phyloP scores from a whole-genome alignment of 2,329 filamentous ascomycete genomes.

The Apiospora sp. region DNA sequence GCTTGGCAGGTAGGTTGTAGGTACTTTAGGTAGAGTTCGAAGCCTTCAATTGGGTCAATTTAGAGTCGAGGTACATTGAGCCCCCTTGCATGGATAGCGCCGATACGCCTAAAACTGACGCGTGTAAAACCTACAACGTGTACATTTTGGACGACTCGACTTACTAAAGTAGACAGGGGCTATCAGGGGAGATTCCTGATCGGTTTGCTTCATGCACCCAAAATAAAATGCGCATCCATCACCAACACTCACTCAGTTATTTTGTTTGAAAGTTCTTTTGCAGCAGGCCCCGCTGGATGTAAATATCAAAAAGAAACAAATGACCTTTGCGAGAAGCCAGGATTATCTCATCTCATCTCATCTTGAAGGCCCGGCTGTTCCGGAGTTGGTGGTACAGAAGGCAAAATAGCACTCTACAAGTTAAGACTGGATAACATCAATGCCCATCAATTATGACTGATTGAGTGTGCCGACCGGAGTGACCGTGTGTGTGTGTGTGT shows the following conservation, averaged over 20 bases:
- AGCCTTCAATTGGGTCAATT: not conserved
- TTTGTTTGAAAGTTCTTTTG: not conserved
- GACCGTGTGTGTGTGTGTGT: not conserved
- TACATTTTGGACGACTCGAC: not conserved
- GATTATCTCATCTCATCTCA: not conserved
- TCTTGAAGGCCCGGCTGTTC: not conserved
- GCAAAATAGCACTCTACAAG: not conserved
- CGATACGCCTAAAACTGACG: conserved; percentile 1
- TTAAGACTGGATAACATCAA: not conserved
- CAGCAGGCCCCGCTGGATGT: not conserved
- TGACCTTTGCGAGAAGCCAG: not conserved
- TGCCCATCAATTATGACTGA: not conserved
- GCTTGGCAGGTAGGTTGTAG: not conserved
- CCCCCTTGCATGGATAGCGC: conserved; percentile 6
- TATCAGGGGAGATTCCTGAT: not conserved
- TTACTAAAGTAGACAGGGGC: not conserved
- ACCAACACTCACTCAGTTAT: not conserved
- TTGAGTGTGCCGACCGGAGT: not conserved
- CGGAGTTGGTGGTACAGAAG: not conserved
- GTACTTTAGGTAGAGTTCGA: not conserved
- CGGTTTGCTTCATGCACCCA: not conserved
- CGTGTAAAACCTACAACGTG: conserved; percentile 11
- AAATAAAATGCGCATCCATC: not conserved
- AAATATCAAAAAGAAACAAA: not conserved
- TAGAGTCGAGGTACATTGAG: not conserved